Evolutionary conservation across 2,329 filamentous ascomycete species (phyloP), one percentile per base, ranked within the genome.

Genomic region (Fragosphaeria purpurea): DNA sequence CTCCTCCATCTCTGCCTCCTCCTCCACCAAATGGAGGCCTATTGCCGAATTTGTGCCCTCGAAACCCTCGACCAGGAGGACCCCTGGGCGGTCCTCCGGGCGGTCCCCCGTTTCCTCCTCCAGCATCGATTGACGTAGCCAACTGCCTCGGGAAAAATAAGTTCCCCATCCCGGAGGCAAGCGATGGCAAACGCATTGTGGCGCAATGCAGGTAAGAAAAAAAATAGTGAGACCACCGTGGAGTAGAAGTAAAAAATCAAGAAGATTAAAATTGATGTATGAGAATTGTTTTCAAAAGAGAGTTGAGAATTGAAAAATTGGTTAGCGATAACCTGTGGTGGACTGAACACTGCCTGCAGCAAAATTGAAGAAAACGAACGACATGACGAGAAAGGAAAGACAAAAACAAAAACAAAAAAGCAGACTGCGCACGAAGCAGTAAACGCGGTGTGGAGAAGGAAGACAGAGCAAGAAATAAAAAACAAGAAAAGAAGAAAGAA

Each of bases 321-420:
- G 37, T 22, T 44, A 44, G 37, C 34, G 35, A 22, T 22, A 34
- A 40, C 41, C 47, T 38, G 47, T 40, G 41, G 41, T 48, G 9
- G 30, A 22, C 22, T 30, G 33, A 34, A 39, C 39, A 44, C 47
- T 48, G 47, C 47, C 47, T 44, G 47, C 41, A 48, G 47, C 44
- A 38, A n/a, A 43, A 32, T 33, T 43, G 33, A 33, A 30, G 34
- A 11, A 44, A 44, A 39, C 39, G 47, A 48, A 48, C 47, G 47
- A 48, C 47, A 48, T 48, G 41, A 38, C 46, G 46, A 9, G 46
- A 7, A n/a, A n/a, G 32, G 9, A 9, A 30, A 39, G 40, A 35
- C 12, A 12, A 43, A 30, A 42, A 8, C 12, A 40, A 30, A 10
- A 34, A 39, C 10, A 22, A 40, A 10, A 32, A 11, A 37, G 7